Percentiles rank a stretch among this genome's conserved stretches.
These are phyloP conservation scores for Terana coerulea DNA, from an alignment of 768 basidiomycete genomes.

Conservation along the genomic window DNA sequence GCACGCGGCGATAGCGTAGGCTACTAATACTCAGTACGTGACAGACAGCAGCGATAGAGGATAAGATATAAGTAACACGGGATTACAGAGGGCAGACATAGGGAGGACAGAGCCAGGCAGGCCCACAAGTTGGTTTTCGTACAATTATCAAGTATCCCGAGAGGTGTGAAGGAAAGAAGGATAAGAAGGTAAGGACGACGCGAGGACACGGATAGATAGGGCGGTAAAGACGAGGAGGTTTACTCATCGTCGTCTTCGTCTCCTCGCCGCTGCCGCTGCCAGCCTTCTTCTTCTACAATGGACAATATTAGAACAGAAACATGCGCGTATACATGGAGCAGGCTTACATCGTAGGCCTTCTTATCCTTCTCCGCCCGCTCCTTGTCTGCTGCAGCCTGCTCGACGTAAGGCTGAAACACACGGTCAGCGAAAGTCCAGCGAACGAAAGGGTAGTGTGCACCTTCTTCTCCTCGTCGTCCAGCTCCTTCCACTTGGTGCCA, in stretches of 20 bases:
- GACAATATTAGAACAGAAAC: constrained; percentile 1
- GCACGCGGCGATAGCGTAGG: too few relatives aligned
- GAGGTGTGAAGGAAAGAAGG: too few relatives aligned
- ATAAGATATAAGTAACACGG: too few relatives aligned
- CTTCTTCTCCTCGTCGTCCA: constrained; percentile 89
- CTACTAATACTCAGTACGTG: background rate
- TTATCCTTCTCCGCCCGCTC: constrained; percentile 82
- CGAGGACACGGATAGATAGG: background rate
- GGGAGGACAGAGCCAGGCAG: background rate
- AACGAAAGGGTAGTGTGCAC: constrained; percentile 32
- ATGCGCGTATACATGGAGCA: background rate
- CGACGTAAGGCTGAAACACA: constrained; percentile 70
- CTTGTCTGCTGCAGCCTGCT: constrained; percentile 87
- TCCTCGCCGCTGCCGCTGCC: constrained; percentile 35
- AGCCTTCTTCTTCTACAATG: constrained; percentile 32
- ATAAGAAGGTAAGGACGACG: background rate
- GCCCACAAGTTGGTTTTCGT: background rate
- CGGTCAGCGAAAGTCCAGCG: constrained; percentile 8
- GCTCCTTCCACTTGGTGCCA: constrained; percentile 96
- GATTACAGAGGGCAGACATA: too few relatives aligned
- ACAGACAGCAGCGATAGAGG: background rate
- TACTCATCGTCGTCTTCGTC: constrained; percentile 45
- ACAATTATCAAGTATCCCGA: background rate
- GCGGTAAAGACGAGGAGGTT: background rate
- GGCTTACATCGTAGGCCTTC: constrained; percentile 39